Evolutionary conservation across 2,329 filamentous ascomycete species (phyloP).

Genomic region (Albifimbria verrucaria): DNA sequence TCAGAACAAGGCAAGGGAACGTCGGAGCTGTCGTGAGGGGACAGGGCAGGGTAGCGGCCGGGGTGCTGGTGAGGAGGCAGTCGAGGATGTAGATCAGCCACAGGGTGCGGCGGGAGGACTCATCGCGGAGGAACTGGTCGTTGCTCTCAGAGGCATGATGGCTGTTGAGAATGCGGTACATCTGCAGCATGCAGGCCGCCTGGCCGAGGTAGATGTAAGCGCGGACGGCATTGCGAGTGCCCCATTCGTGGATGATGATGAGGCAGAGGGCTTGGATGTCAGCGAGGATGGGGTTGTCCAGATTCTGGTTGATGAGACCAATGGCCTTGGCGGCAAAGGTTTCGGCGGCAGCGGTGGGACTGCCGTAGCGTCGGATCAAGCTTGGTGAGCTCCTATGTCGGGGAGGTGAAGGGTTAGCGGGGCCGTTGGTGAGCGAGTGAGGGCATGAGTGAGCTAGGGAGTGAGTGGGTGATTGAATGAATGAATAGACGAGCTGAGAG

Average conservation of each 20-base stretch:
- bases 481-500: too few species aligned
- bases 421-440: too few species aligned
- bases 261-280: conserved; percentile 61
- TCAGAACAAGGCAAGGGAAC: conserved; percentile 57
- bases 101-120: conserved; percentile 58
- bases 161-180: conserved; percentile 58
- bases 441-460: too few species aligned
- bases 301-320: conserved; percentile 52
- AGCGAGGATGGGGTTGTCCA: conserved; percentile 57
- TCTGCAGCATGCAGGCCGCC: conserved; percentile 62
- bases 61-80: conserved; percentile 60
- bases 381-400: conserved; percentile 51
- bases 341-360: conserved; percentile 53
- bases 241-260: conserved; percentile 62
- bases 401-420: too few species aligned
- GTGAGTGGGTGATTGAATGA: too few species aligned
- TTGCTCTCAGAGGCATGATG: conserved; percentile 48
- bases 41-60: conserved; percentile 57
- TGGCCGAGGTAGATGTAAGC: conserved; percentile 63
- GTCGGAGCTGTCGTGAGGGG: conserved; percentile 50
- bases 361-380: conserved; percentile 57
- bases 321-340: conserved; percentile 58
- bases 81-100: conserved; percentile 63
- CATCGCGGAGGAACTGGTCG: conserved; percentile 60
- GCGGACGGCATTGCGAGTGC: conserved; percentile 57